These are phyloP conservation scores for Arthrobotrys pseudoclavata DNA, from an alignment of 2,329 filamentous ascomycete genomes.

Conservation along the genomic window DNA sequence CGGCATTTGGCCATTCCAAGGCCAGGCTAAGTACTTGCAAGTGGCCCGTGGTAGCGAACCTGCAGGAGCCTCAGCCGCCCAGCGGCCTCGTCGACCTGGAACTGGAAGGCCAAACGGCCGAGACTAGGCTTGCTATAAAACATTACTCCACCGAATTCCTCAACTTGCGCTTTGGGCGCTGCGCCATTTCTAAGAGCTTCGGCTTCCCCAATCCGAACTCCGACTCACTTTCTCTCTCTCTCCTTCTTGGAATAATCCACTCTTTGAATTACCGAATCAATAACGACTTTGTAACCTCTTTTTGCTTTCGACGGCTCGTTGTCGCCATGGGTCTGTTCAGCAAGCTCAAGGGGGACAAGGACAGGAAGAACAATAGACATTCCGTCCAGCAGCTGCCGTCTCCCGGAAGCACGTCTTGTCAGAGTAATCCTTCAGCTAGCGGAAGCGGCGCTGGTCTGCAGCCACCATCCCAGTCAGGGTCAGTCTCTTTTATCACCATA, in stretches of 20 bases:
- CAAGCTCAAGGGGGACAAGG: conserved; percentile 51
- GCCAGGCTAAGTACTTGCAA: not conserved
- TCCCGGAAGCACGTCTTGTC: conserved; percentile 20
- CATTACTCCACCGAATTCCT: conserved; percentile 1
- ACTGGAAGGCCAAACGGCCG: not conserved
- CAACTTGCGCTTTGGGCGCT: conserved; percentile 42
- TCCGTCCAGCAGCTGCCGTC: conserved; percentile 38
- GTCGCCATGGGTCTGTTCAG: conserved; percentile 55
- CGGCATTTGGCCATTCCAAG: not conserved
- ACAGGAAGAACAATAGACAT: conserved; percentile 58
- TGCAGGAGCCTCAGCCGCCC: conserved; percentile 8
- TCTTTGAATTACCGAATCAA: conserved; percentile 9
- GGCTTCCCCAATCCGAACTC: not conserved
- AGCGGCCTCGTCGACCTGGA: not conserved
- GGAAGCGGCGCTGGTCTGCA: conserved; percentile 33
- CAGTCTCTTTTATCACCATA: not conserved
- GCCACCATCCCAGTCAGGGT: conserved; percentile 16
- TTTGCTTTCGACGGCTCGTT: not conserved
- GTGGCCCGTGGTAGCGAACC: conserved; percentile 11
- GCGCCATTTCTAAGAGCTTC: conserved; percentile 37
- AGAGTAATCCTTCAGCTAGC: conserved; percentile 24
- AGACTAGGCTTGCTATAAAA: conserved; percentile 2
- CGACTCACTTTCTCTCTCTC: no score
- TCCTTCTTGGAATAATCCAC: not conserved
- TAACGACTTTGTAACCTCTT: not conserved